Evolutionary conservation across 2,329 filamentous ascomycete species (phyloP).

Genomic region (Bretziella fagacearum): DNA sequence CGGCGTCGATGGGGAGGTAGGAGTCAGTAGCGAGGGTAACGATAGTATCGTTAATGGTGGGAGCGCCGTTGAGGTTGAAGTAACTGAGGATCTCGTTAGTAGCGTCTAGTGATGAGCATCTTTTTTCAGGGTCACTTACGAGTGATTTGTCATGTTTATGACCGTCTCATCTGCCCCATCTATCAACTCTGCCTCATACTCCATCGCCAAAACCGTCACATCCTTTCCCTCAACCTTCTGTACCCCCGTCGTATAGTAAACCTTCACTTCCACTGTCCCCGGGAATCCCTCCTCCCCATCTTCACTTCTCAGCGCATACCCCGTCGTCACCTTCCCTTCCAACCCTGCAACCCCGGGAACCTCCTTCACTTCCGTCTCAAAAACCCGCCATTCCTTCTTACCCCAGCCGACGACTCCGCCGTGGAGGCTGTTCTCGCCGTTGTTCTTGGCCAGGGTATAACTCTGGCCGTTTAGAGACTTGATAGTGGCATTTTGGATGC

Average conservation of each 20-base stretch:
- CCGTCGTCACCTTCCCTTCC: conserved; percentile 49
- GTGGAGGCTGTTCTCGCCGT: conserved; percentile 60
- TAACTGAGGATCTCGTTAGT: conserved; percentile 24
- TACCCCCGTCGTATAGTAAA: conserved; percentile 63
- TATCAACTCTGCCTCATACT: conserved; percentile 75
- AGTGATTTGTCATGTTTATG: conserved; percentile 91
- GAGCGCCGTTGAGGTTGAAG: conserved; percentile 43
- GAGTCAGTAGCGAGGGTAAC: conserved; percentile 49
- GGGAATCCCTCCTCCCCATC: conserved; percentile 86
- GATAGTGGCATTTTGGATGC: conserved; percentile 56
- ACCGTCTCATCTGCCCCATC: conserved; percentile 73
- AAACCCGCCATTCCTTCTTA: conserved; percentile 51
- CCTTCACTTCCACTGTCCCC: conserved; percentile 59
- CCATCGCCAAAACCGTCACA: conserved; percentile 60
- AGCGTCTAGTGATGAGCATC: not conserved
- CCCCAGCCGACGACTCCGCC: conserved; percentile 65
- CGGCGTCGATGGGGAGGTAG: conserved; percentile 58
- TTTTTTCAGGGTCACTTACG: conserved; percentile 20
- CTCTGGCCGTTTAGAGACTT: conserved; percentile 50
- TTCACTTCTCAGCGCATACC: conserved; percentile 34
- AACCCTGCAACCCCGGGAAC: conserved; percentile 38
- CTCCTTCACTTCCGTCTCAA: conserved; percentile 36
- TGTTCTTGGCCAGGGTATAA: conserved; percentile 58
- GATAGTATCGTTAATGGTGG: conserved; percentile 36
- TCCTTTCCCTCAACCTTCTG: conserved; percentile 43